Evolutionary conservation across 2,329 filamentous ascomycete species (phyloP).

Genomic region (Colletotrichum truncatum): DNA sequence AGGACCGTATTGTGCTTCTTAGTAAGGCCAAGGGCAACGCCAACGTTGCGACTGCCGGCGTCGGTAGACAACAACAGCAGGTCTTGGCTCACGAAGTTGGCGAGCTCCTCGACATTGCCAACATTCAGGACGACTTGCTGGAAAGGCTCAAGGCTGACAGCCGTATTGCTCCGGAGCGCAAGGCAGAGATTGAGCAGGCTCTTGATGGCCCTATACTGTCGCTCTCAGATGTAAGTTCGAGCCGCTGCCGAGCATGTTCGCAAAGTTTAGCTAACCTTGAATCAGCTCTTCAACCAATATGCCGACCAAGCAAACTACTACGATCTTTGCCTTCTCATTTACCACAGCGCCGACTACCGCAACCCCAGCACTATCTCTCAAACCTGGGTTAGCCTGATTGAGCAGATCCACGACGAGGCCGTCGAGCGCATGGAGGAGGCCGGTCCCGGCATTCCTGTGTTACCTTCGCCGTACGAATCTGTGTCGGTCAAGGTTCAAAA

Average conservation of each 20-base stretch:
- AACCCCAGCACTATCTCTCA: constrained; percentile 84
- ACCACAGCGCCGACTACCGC: constrained; percentile 89
- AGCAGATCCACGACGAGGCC: constrained; percentile 71
- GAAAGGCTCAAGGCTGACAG: constrained; percentile 79
- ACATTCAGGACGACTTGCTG: constrained; percentile 92
- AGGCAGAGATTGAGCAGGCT: constrained; percentile 69
- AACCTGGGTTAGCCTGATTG: constrained; percentile 86
- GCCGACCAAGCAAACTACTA: constrained; percentile 93
- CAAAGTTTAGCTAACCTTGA: constrained; percentile 30
- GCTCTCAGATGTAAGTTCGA: constrained; percentile 77
- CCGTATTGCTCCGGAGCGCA: constrained; percentile 72
- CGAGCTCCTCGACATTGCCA: constrained; percentile 89
- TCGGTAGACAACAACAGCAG: constrained; percentile 84
- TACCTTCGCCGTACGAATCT: constrained; percentile 73
- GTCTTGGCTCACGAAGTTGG: constrained; percentile 85
- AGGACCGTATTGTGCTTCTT: constrained; percentile 87
- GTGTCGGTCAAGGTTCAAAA: constrained; percentile 71
- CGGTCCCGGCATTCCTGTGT: constrained; percentile 45
- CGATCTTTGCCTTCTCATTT: constrained; percentile 92
- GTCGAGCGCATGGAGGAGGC: constrained; percentile 55
- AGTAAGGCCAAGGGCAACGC: constrained; percentile 93
- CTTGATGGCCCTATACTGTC: constrained; percentile 83
- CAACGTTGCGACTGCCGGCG: constrained; percentile 80
- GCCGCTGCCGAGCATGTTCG: background rate
- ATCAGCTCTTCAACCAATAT: constrained; percentile 89